A percentile compares a stretch with the other conserved stretches of the same genome.
phyloP scores from a whole-genome alignment of 495 filamentous ascomycete species.

The Xylaria longipes region DNA sequence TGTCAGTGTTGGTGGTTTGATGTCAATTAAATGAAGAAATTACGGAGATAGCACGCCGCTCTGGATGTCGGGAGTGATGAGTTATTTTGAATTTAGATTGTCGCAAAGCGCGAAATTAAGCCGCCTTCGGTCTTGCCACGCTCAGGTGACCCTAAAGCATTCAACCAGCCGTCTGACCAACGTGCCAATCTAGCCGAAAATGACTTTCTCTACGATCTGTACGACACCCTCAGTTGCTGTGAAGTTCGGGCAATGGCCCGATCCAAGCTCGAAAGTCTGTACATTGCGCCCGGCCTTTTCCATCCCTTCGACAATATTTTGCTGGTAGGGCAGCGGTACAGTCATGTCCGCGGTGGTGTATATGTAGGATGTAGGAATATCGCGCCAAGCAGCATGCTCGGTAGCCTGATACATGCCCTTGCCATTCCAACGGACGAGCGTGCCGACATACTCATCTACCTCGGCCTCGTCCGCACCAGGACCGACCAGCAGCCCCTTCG shows the following conservation, averaged over 20 bases:
- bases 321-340: conserved; percentile 45
- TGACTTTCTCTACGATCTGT: conserved; percentile 24
- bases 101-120: too few species aligned
- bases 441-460: conserved; percentile 25
- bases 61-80: too few species aligned
- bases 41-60: too few species aligned
- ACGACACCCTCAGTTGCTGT: conserved; percentile 39
- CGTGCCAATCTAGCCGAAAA: not conserved
- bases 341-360: conserved; percentile 43
- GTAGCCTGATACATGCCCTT: conserved; percentile 32
- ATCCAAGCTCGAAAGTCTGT: conserved; percentile 36
- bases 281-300: conserved; percentile 35
- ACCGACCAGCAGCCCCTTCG: conserved; percentile 20
- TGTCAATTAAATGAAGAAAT: too few species aligned
- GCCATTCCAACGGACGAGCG: conserved; percentile 44
- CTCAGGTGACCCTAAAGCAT: too few species aligned
- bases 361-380: conserved; percentile 49
- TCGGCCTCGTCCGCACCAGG: conserved; percentile 21
- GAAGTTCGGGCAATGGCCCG: conserved; percentile 44
- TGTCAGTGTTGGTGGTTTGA: too few species aligned
- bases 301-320: conserved; percentile 43
- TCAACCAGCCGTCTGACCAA: too few species aligned
- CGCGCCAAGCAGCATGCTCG: conserved; percentile 44
- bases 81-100: too few species aligned
- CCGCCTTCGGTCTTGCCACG: too few species aligned